These are phyloP conservation scores for Voacanga thouarsii DNA, from an alignment of 257 asterid species.

Conservation along the genomic window DNA sequence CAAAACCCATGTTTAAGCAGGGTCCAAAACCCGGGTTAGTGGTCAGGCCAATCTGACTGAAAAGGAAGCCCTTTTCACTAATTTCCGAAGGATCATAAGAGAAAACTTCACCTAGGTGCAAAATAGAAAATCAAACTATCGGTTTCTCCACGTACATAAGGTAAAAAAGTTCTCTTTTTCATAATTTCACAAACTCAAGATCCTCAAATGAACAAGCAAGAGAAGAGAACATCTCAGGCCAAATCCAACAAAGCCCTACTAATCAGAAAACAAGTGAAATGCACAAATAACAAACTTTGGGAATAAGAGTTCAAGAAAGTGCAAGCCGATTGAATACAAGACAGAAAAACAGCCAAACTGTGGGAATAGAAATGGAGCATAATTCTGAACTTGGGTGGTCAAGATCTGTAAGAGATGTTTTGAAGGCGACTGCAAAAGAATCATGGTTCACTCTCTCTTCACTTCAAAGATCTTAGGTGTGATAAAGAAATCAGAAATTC, in stretches of 20 bases:
- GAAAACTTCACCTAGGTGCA: not conserved
- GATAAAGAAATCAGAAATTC: not conserved
- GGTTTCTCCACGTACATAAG: not conserved
- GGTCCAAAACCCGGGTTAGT: not conserved
- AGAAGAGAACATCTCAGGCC: not conserved
- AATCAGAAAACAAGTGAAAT: not conserved
- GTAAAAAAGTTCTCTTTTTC: not conserved
- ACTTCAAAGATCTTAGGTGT: not conserved
- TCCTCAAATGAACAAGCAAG: not conserved
- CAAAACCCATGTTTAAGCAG: not conserved
- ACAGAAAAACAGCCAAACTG: not conserved
- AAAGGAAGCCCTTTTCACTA: not conserved
- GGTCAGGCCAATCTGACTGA: not conserved
- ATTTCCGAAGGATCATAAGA: not conserved
- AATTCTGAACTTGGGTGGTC: constrained; percentile 73
- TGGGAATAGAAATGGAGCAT: constrained; percentile 23
- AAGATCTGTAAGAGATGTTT: constrained; percentile 88
- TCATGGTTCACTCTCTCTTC: constrained; percentile 35
- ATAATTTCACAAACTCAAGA: not conserved
- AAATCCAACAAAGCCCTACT: not conserved
- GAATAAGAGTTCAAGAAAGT: not conserved
- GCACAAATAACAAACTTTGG: not conserved
- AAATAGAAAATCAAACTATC: not conserved
- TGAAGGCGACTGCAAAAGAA: constrained; percentile 81
- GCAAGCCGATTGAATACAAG: not conserved